These are phyloP conservation scores for Aspergillus calidoustus DNA, from an alignment of 2,329 filamentous ascomycete species.

Conservation along the genomic window DNA sequence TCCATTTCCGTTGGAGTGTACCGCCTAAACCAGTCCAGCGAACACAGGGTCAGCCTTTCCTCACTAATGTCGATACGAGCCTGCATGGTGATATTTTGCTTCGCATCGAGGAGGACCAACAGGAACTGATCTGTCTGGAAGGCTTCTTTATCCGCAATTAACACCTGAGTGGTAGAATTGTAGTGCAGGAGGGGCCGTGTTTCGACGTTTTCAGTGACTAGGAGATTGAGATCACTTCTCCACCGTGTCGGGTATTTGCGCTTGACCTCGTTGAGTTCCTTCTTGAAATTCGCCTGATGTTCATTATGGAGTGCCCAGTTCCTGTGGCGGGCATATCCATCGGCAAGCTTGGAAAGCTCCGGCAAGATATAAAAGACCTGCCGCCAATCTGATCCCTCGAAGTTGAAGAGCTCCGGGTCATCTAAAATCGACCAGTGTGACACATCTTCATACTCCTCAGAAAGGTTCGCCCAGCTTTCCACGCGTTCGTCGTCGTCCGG, in stretches of 20 bases:
- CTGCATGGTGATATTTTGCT: constrained; percentile 4
- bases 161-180: constrained; percentile 4
- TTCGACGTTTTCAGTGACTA: neutral
- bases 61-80: constrained; percentile 2
- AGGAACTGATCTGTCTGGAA: constrained; percentile 8
- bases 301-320: neutral
- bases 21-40: constrained; percentile 1
- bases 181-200: neutral
- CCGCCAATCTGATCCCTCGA: constrained; percentile 3
- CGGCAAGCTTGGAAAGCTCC: constrained; percentile 5
- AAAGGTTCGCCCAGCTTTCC: neutral
- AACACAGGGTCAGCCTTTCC: neutral
- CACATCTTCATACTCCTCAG: neutral
- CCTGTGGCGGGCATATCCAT: neutral
- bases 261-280: constrained; percentile 1
- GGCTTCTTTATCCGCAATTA: constrained; percentile 10
- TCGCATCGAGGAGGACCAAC: constrained; percentile 3
- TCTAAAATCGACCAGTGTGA: constrained; percentile 6
- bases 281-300: neutral
- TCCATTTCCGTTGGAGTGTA: constrained; percentile 3
- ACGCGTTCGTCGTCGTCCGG: constrained; percentile 3
- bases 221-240: constrained; percentile 7
- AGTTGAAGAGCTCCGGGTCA: constrained; percentile 1
- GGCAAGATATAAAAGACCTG: constrained; percentile 6
- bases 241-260: constrained; percentile 1